Evolutionary conservation across 768 basidiomycete species (phyloP), one percentile per base, ranked within the genome.

Genomic region (Tephrocybe sp.): DNA sequence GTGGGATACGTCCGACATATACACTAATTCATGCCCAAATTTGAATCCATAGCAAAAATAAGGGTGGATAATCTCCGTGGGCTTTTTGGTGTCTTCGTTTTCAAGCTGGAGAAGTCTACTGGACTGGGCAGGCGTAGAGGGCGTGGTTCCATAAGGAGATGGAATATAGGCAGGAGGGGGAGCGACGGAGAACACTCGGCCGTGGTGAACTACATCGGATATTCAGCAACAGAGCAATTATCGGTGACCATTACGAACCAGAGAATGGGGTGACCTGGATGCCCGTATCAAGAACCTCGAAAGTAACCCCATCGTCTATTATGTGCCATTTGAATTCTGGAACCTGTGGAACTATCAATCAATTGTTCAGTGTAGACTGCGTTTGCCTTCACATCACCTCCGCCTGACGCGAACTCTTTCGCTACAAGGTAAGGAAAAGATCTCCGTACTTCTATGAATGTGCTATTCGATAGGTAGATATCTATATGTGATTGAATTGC

Each of bases 281-380:
- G 3, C 81, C 84, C 3, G 83, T 87, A 48, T 80, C 76, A 45
- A 72, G 75, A 21, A 93, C 80, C 48, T 85, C 80, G 56, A 93
- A 89, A 2, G 83, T 76, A 21, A 77, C 73, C 15, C 76, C 76
- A 55, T 90, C 83, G 37, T 84, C 78, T 57, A 94, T 84, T 45
- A 94, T 80, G 58, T 90, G 86, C 86, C 88, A 94, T 60, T 78
- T 76, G 62, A 94, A 86, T 54, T 88, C 83, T 4, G 92, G 92
- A 11, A 94, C 84, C 85, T 93, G 54, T 15, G 28, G 15, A 30
- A 5, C 5, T 30, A 11, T 30, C 5, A 30, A 30, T 30, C 6
- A 30, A 11, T 30, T 5, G 28, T 5, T 30, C 11, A 5, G 11
- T 11, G 6, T 11, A 30, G 5, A 5, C 28, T 30, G 11, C 5